Conservation (phyloP, 345 rosid species). For the Geranium rotundifolium region DNA sequence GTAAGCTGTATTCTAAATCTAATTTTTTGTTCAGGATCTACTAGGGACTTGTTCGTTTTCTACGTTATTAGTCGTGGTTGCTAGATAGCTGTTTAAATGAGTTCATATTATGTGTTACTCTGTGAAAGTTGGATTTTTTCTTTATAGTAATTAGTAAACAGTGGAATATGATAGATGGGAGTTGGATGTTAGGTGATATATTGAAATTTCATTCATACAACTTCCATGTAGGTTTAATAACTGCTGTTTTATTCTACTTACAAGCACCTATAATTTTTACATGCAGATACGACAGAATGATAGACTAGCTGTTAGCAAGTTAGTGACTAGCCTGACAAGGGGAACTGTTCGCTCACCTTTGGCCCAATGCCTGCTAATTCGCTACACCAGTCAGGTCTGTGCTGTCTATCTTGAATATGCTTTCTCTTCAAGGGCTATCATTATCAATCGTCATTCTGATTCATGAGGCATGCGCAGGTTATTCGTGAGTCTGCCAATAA, state of each 20-base stretch:
- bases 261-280: not conserved
- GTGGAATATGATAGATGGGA: too few species aligned
- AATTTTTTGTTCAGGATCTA: too few species aligned
- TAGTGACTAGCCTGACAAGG: constrained; percentile 87
- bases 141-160: too few species aligned
- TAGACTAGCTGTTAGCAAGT: constrained; percentile 81
- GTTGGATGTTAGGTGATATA: not conserved
- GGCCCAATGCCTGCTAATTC: constrained; percentile 92
- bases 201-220: not conserved
- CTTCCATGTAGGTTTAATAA: too few species aligned
- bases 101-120: too few species aligned
- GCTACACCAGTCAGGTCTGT: constrained; percentile 77
- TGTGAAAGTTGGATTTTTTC: too few species aligned
- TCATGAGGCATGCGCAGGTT: constrained; percentile 36
- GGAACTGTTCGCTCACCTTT: constrained; percentile 93
- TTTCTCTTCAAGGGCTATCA: not conserved
- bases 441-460: not conserved
- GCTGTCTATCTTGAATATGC: constrained; percentile 1
- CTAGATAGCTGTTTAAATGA: too few species aligned
- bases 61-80: too few species aligned
- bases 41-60: too few species aligned
- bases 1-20: constrained; percentile 13
- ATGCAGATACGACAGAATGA: constrained; percentile 89
- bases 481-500: constrained; percentile 68
- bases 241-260: too few species aligned